Evolutionary conservation across 2,329 filamentous ascomycete genomes (phyloP).

Genomic region (Trichoderma hamatum): DNA sequence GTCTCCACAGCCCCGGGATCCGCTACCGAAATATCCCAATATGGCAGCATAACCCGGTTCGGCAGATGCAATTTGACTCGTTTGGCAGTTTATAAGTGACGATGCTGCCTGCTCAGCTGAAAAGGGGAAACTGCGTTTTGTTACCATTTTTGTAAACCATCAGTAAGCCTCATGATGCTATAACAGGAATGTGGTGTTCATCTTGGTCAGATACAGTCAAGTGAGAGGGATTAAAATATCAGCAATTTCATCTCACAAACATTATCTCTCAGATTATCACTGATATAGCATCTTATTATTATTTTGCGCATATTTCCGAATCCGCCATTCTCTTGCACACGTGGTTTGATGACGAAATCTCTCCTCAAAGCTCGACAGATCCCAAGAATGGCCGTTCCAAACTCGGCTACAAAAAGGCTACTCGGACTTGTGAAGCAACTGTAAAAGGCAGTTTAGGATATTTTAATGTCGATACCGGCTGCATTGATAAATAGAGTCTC

Average conservation of each 20-base stretch:
- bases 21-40: constrained; percentile 11
- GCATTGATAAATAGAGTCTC: constrained; percentile 26
- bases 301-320: not conserved
- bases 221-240: not conserved
- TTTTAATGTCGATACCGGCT: not conserved
- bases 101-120: not conserved
- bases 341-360: not conserved
- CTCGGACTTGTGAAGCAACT: not conserved
- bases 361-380: not conserved
- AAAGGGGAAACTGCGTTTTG: not conserved
- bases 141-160: not conserved
- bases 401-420: not conserved
- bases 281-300: not conserved
- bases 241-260: not conserved
- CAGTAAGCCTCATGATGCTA: not conserved
- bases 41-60: constrained; percentile 6
- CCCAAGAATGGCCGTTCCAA: not conserved
- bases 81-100: not conserved
- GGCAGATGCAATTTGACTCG: not conserved
- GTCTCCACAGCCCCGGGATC: constrained; percentile 5
- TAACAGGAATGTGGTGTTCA: too few species aligned
- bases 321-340: not conserved
- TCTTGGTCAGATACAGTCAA: too few species aligned
- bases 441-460: constrained; percentile 3
- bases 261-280: not conserved